These are phyloP conservation scores for Verticillium nonalfalfae DNA, from an alignment of 2,329 filamentous ascomycete genomes.

Conservation along the genomic window DNA sequence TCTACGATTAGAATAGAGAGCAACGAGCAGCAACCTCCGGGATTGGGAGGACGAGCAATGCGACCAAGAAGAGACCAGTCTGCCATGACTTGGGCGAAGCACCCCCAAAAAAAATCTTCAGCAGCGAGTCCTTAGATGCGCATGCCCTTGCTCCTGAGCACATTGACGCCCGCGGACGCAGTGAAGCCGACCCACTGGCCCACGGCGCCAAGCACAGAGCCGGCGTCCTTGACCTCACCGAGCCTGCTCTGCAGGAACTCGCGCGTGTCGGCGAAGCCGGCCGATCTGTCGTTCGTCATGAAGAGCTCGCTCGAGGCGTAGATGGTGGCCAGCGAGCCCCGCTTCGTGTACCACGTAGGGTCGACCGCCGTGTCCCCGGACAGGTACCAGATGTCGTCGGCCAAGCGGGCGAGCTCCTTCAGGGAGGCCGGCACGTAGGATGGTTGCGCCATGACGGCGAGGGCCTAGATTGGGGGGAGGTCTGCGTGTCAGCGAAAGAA, in stretches of 20 bases:
- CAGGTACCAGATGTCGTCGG: conserved; percentile 90
- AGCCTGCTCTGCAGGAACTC: conserved; percentile 73
- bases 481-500: neutral
- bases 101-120: neutral
- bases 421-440: conserved; percentile 70
- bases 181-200: conserved; percentile 81
- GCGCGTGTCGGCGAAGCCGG: conserved; percentile 69
- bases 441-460: conserved; percentile 85
- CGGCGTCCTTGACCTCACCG: conserved; percentile 59
- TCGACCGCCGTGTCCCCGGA: conserved; percentile 79
- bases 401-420: conserved; percentile 69
- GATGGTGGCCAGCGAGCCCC: conserved; percentile 47
- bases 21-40: too few relatives aligned
- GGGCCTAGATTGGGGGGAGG: conserved; percentile 53
- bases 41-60: too few relatives aligned
- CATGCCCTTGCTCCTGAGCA: conserved; percentile 81
- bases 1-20: too few relatives aligned
- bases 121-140: conserved; percentile 49
- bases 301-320: conserved; percentile 78
- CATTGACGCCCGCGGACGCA: conserved; percentile 68
- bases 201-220: conserved; percentile 55
- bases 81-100: neutral
- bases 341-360: conserved; percentile 75
- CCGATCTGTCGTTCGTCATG: conserved; percentile 83
- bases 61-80: neutral